Evolutionary conservation across 352 stramenopile genomes (phyloP).

Genomic region (Saprolegnia diclina): DNA sequence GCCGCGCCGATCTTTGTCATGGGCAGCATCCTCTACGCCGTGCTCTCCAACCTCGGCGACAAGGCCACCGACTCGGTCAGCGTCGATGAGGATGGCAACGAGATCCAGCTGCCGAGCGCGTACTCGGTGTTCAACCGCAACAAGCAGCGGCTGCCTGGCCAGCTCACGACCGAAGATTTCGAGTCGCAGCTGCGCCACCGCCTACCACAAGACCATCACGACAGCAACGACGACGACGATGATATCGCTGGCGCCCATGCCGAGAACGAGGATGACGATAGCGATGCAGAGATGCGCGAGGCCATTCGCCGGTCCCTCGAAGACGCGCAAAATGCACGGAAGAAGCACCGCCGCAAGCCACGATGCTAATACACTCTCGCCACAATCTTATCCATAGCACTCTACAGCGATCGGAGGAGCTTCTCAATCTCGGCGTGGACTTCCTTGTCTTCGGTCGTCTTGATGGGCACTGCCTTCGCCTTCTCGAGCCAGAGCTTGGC

Average conservation of each 20-base stretch:
- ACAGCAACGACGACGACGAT: conserved; percentile 12
- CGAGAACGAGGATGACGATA: conserved; percentile 15
- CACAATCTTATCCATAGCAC: neutral
- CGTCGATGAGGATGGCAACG: conserved; percentile 19
- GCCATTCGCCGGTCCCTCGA: conserved; percentile 17
- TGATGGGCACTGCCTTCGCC: conserved; percentile 41
- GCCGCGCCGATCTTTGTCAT: conserved; percentile 63
- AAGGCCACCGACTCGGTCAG: conserved; percentile 23
- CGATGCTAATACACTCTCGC: neutral
- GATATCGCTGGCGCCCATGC: neutral
- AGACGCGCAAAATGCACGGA: neutral
- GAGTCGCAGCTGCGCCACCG: conserved; percentile 33
- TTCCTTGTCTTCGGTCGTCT: conserved; percentile 50
- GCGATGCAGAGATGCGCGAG: conserved; percentile 20
- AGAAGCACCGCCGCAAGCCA: neutral
- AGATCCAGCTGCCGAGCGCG: conserved; percentile 36
- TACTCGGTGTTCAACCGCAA: conserved; percentile 81
- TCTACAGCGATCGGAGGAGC: conserved; percentile 6
- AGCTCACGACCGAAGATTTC: conserved; percentile 76
- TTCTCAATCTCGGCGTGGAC: conserved; percentile 20
- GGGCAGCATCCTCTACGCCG: conserved; percentile 26
- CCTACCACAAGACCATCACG: neutral
- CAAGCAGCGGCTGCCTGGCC: conserved; percentile 63
- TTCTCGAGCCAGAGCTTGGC: conserved; percentile 46
- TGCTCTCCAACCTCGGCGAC: conserved; percentile 23